These are phyloP conservation scores for Ochromonas danica DNA, from an alignment of 108 stramenopile species.

Conservation along the genomic window DNA sequence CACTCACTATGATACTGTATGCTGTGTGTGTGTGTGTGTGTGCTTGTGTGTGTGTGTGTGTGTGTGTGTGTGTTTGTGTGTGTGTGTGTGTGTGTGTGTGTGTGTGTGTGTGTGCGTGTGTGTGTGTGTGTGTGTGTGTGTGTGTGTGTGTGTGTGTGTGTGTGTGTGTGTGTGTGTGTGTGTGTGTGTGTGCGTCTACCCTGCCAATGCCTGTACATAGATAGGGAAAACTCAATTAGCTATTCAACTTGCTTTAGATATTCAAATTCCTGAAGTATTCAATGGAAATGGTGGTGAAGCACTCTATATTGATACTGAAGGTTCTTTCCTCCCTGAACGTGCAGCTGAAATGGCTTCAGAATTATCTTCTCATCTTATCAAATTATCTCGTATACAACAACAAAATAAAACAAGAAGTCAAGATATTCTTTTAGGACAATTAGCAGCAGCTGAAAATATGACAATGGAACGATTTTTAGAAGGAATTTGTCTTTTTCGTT, in stretches of 20 bases:
- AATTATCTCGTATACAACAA: constrained; percentile 53
- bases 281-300: constrained; percentile 81
- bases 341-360: constrained; percentile 71
- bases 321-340: constrained; percentile 77
- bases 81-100: too few species aligned
- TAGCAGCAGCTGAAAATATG: constrained; percentile 23
- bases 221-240: constrained; percentile 89
- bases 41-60: too few species aligned
- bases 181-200: too few species aligned
- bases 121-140: too few species aligned
- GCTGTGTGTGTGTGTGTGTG: too few species aligned
- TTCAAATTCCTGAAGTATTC: constrained; percentile 68
- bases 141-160: too few species aligned
- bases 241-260: constrained; percentile 85
- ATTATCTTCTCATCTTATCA: constrained; percentile 59
- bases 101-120: too few species aligned
- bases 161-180: too few species aligned
- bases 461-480: neutral
- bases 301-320: constrained; percentile 86
- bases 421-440: neutral
- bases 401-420: neutral
- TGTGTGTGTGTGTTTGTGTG: too few species aligned
- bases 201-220: neutral
- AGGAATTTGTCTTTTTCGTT: constrained; percentile 60
- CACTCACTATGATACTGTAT: too few species aligned